phyloP scores from a whole-genome alignment of 2,329 filamentous ascomycete species.

The Neofusicoccum laricinum region DNA sequence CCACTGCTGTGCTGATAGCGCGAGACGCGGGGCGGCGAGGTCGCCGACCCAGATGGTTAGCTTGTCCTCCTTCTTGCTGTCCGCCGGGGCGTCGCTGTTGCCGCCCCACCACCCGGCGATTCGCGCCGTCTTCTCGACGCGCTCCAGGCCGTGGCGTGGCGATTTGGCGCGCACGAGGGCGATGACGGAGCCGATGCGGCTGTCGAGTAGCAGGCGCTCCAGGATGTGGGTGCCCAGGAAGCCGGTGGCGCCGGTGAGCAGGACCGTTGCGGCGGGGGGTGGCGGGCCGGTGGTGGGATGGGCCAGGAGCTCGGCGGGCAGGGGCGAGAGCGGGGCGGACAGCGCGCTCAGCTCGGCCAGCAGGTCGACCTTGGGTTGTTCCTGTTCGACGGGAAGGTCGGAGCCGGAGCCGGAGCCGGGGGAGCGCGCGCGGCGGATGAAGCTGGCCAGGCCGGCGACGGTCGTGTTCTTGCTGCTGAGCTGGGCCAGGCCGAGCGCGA shows the following conservation, averaged over 20 bases:
- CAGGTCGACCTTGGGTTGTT: not conserved
- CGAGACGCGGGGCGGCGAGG: not conserved
- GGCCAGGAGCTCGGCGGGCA: not conserved
- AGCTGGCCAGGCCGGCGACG: not conserved
- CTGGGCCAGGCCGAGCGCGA: constrained; percentile 20
- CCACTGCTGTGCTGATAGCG: not conserved
- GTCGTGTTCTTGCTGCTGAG: constrained; percentile 14
- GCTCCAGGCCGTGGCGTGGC: not conserved
- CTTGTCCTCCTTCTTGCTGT: not conserved
- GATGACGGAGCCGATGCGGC: not conserved
- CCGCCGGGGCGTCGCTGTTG: not conserved
- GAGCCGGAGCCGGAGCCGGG: not conserved
- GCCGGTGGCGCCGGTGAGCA: not conserved
- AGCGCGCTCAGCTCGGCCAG: not conserved
- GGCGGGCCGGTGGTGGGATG: not conserved
- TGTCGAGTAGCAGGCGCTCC: not conserved
- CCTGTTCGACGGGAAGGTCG: not conserved
- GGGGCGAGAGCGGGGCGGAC: not conserved
- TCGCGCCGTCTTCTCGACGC: not conserved
- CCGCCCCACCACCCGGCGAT: not conserved
- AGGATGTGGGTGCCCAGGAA: not conserved
- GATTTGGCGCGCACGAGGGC: not conserved
- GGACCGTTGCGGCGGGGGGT: not conserved
- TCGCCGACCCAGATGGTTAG: not conserved
- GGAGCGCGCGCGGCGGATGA: not conserved